Percentiles rank a stretch among this genome's conserved stretches.
These are phyloP conservation scores for Cyamopsis tetragonoloba DNA, from an alignment of 306 rosid species.

Conservation along the genomic window DNA sequence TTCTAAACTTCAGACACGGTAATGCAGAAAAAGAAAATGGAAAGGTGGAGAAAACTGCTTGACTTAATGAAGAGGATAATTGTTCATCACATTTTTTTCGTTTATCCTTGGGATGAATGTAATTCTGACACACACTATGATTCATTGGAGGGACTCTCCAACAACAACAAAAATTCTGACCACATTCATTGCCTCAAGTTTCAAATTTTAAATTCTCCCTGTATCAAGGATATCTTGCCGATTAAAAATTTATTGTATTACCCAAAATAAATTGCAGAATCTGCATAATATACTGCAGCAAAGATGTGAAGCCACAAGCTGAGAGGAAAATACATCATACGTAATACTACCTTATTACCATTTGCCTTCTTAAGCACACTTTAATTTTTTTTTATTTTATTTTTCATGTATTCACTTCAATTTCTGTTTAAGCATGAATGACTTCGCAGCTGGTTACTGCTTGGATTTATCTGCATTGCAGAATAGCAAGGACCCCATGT, in stretches of 20 bases:
- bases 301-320: conserved; percentile 8
- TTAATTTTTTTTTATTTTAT: neutral
- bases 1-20: conserved; percentile 49
- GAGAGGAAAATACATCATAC: conserved; percentile 10
- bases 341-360: neutral
- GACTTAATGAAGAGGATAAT: conserved; percentile 33
- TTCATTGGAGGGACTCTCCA: conserved; percentile 22
- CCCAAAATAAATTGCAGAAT: conserved; percentile 20
- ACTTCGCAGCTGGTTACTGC: neutral
- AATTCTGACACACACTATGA: conserved; percentile 12
- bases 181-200: conserved; percentile 27
- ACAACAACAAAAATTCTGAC: neutral
- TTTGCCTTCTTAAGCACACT: neutral
- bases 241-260: conserved; percentile 17
- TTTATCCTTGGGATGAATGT: conserved; percentile 12
- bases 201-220: neutral
- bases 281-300: neutral
- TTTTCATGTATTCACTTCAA: neutral
- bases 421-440: neutral
- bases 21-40: conserved; percentile 43
- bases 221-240: neutral
- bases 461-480: conserved; percentile 4
- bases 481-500: neutral
- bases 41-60: conserved; percentile 53
- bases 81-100: conserved; percentile 12